A percentile compares a stretch with the other conserved stretches of the same genome.
Conservation (phyloP, 2,329 filamentous ascomycete genomes). For the Capronia americana region DNA sequence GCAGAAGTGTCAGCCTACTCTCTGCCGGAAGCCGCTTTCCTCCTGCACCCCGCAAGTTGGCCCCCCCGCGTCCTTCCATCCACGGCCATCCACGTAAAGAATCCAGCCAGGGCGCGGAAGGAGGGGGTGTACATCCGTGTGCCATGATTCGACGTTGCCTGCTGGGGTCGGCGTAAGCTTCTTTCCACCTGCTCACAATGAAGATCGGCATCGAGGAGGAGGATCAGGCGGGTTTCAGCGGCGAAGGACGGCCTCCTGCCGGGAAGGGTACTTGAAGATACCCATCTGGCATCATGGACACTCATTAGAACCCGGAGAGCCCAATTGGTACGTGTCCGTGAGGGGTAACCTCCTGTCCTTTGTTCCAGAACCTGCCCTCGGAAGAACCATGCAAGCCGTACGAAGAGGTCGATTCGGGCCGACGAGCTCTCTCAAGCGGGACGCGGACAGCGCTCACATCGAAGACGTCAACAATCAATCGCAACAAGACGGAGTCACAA, state of each 20-base stretch:
- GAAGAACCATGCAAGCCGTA: constrained; percentile 9
- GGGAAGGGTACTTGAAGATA: constrained; percentile 13
- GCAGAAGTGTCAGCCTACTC: constrained; percentile 2
- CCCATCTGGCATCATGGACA: constrained; percentile 7
- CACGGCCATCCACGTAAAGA: constrained; percentile 16
- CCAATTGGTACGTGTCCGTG: constrained; percentile 6
- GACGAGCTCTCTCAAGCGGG: constrained; percentile 8
- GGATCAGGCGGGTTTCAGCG: constrained; percentile 6
- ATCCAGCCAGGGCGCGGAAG: constrained; percentile 11
- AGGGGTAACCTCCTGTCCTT: background rate
- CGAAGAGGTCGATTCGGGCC: constrained; percentile 19
- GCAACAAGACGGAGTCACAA: background rate
- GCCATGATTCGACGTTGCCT: constrained; percentile 8
- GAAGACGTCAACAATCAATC: background rate
- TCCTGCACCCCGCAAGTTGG: constrained; percentile 21
- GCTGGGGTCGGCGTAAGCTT: constrained; percentile 1
- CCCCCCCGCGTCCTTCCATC: constrained; percentile 5
- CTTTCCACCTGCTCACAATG: background rate
- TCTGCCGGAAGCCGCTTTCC: constrained; percentile 11
- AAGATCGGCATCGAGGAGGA: constrained; percentile 1
- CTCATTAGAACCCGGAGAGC: background rate
- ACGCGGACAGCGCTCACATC: constrained; percentile 4
- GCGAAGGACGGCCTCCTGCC: constrained; percentile 9
- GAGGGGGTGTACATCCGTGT: constrained; percentile 4
- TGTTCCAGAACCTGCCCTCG: background rate